These are phyloP conservation scores for Phytophthora pinifolia DNA, from an alignment of 352 stramenopile species.

Conservation along the genomic window DNA sequence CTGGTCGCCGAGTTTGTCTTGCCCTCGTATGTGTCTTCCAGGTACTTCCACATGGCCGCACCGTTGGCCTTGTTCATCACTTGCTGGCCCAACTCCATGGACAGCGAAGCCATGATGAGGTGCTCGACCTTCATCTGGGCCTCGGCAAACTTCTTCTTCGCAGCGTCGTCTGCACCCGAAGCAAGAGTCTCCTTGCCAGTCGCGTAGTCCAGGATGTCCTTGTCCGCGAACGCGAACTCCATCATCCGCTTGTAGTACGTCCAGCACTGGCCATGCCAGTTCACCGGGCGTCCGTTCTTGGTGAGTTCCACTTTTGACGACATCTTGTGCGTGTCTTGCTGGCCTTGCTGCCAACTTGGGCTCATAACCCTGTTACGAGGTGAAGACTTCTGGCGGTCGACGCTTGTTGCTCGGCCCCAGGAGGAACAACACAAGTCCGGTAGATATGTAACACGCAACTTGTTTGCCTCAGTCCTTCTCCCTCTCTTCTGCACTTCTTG, in stretches of 20 bases:
- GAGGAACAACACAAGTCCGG: no score
- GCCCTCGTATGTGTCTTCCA: conserved; percentile 2
- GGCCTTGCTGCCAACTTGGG: conserved; percentile 1
- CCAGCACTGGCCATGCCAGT: conserved; percentile 14
- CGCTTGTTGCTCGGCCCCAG: no score
- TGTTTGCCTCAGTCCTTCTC: no score
- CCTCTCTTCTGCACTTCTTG: no score
- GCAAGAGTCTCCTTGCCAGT: background rate
- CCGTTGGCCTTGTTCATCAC: conserved; percentile 8
- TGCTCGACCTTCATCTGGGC: no score
- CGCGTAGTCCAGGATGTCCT: background rate
- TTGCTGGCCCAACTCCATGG: conserved; percentile 7
- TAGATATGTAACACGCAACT: no score
- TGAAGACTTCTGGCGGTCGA: no score
- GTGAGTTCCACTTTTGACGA: conserved; percentile 16
- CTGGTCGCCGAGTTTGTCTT: conserved; percentile 7
- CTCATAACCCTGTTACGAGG: conserved; percentile 15
- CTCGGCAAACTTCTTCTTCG: conserved; percentile 12
- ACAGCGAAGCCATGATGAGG: conserved; percentile 10
- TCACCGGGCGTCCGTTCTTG: conserved; percentile 11
- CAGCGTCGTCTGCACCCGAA: background rate
- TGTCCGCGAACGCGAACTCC: conserved; percentile 3
- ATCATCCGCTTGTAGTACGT: conserved; percentile 18
- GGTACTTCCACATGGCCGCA: conserved; percentile 6
- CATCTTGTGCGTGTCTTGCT: conserved; percentile 10